Evolutionary conservation across 2,329 filamentous ascomycete genomes (phyloP), one percentile per base, ranked within the genome.

Genomic region (Cercospora sojina): DNA sequence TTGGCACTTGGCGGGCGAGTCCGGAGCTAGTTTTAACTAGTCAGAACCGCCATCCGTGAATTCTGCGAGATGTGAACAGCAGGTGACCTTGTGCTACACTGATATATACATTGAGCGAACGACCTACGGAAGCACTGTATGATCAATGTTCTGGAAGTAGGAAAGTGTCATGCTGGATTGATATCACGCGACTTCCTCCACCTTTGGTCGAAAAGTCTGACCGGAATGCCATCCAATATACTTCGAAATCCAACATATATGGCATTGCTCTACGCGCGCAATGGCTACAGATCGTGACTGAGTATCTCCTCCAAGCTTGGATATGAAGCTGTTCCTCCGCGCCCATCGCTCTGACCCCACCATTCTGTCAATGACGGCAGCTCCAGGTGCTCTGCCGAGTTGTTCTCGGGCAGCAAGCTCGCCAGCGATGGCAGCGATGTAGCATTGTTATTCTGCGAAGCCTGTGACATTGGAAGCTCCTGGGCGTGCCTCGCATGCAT

Each of bases 321-420:
- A 23, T 43, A 64, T 12, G 61, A 43, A 43, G 55, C 41, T 23
- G 43, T 61, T 8, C 32, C 57, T 13, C 53, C 25, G 25, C 61
- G 29, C 9, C 47, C 41, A 38, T 64, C 56, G 35, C 53, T 64
- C n/a, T 49, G 29, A 27, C 63, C 69, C 57, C 72, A 70, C 66
- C 66, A 72, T 31, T 71, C 67, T 64, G 72, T 71, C 27, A 77
- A 65, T 4, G 71, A 72, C 20, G 74, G 75, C 47, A 77, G 64
- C 65, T 77, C 74, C 6, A 75, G 65, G 18, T 74, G 73, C n/a
- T 71, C 69, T 13, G 64, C 49, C 23, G 64, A 66, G 20, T 64
- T 64, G 5, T 56, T 67, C 13, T 66, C 67, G 8, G 67, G 70
- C 59, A 63, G 31, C 32, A 59, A 49, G 32, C 43, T 71, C 13